phyloP scores from a whole-genome alignment of 169 alveolate genomes.

The Eimeria tenella region DNA sequence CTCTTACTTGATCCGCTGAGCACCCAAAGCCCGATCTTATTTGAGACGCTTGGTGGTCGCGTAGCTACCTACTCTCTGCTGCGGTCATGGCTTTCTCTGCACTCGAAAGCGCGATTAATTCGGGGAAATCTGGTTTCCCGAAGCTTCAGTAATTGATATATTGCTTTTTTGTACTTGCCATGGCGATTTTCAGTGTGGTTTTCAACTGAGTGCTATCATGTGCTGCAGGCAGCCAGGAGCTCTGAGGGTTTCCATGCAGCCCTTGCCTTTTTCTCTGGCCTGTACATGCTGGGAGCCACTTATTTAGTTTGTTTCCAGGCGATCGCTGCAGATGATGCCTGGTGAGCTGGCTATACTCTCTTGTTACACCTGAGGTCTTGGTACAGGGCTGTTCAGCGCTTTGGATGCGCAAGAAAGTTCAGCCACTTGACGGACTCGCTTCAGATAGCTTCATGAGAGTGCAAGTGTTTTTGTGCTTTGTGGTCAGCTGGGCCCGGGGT shows the following conservation, averaged over 20 bases:
- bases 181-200: too few relatives aligned
- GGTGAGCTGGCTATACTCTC: slow-evolving; percentile 79
- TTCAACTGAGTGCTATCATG: too few relatives aligned
- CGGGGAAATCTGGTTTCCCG: too few relatives aligned
- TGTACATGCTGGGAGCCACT: slow-evolving; percentile 91
- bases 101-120: too few relatives aligned
- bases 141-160: too few relatives aligned
- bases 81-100: too few relatives aligned
- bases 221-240: slow-evolving; percentile 82
- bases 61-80: too few relatives aligned
- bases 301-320: slow-evolving; percentile 93
- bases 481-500: slow-evolving; percentile 94
- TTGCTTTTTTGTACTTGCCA: too few relatives aligned
- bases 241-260: slow-evolving; percentile 87
- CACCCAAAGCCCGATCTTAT: too few relatives aligned
- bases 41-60: too few relatives aligned
- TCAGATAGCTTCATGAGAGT: neutral
- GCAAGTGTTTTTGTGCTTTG: neutral
- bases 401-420: neutral
- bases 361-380: neutral
- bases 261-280: slow-evolving; percentile 86
- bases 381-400: neutral
- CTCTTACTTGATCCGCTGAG: too few relatives aligned
- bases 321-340: slow-evolving; percentile 94
- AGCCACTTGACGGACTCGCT: neutral